A percentile compares a stretch with the other conserved stretches of the same genome.
phyloP scores from a whole-genome alignment of 2,329 filamentous ascomycete genomes.

The Ophiostoma quercus region DNA sequence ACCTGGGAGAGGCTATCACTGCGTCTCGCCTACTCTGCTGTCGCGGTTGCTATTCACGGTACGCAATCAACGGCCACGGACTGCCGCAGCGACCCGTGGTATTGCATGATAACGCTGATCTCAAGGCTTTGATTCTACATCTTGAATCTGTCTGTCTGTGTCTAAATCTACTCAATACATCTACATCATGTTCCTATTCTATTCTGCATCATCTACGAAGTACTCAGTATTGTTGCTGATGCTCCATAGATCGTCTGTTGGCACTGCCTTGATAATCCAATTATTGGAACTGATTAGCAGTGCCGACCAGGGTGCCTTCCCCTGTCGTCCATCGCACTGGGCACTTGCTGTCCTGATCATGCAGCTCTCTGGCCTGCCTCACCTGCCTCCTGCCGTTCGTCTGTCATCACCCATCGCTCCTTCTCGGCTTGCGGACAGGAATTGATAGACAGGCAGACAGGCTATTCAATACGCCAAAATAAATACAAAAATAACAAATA shows the following conservation, averaged over 20 bases:
- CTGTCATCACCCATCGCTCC: background rate
- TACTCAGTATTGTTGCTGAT: background rate
- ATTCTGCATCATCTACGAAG: too few relatives aligned
- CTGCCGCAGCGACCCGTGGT: background rate
- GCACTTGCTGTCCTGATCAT: slow-evolving; percentile 1
- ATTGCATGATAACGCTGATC: background rate
- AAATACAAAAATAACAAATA: slow-evolving; percentile 1
- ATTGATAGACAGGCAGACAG: background rate
- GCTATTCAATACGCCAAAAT: background rate
- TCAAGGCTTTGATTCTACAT: too few relatives aligned
- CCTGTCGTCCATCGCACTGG: slow-evolving; percentile 9
- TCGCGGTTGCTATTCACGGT: background rate
- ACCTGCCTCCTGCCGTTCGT: background rate
- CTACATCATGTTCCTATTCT: background rate
- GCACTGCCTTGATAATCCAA: background rate
- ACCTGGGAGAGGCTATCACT: background rate
- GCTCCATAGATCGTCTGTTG: background rate
- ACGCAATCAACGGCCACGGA: background rate
- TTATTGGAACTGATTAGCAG: background rate
- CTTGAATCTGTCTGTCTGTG: too few relatives aligned
- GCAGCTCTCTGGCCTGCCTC: background rate
- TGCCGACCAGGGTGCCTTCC: background rate
- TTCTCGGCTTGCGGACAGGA: background rate
- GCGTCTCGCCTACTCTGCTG: background rate
- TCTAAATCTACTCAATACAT: background rate